Base-by-base conservation (phyloP, 2,329 filamentous ascomycete species). In the Calycina herbarum region DNA sequence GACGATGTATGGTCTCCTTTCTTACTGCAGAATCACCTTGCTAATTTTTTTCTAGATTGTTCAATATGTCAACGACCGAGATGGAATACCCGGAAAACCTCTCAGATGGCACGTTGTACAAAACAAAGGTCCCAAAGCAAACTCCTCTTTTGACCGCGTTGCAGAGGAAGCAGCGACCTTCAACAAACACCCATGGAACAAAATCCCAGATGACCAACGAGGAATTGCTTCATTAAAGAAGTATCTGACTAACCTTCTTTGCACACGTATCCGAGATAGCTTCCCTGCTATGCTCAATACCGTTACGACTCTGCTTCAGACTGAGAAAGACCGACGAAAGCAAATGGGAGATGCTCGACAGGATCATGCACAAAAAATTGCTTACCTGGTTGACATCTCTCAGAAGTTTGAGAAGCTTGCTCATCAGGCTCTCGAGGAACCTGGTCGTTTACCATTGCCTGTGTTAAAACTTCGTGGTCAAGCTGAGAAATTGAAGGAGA, bases 41-140 rank as follows among this genome's bases (percentile, higher is more conserved):
- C 0, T 54, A 1, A 15, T 4, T 5, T 11, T 62, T 24, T 17
- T 51, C 20, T 57, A 71, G 68, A 67, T 66, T 48, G 62, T 70
- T 17, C 27, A 66, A 57, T 33, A 62, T 56, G 67, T 66, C 10
- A 64, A 60, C 10, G 64, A 67, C 13, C 58, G 64, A 4, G 61
- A 69, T 17, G 67, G 66, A 7, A 69, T 71, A 33, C 54, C 59
- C 24, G 63, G 70, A 20, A 63, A 73, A 15, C 68, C 74, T 4
- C 73, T 74, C 5, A 27, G 40, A 27, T 79, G 78, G 77, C 79
- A 79, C 33, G 72, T 78, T 1, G 78, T 79, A 11, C 74, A 76
- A 24, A 79, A 79, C 42, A 70, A 71, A n/a, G 67, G 65, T 0
- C 66, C 67, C 0, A 66, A 67, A n/a, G 74, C 76, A 10, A 66